Base-by-base conservation (phyloP, 306 rosid genomes). In the Sophora flavescens region DNA sequence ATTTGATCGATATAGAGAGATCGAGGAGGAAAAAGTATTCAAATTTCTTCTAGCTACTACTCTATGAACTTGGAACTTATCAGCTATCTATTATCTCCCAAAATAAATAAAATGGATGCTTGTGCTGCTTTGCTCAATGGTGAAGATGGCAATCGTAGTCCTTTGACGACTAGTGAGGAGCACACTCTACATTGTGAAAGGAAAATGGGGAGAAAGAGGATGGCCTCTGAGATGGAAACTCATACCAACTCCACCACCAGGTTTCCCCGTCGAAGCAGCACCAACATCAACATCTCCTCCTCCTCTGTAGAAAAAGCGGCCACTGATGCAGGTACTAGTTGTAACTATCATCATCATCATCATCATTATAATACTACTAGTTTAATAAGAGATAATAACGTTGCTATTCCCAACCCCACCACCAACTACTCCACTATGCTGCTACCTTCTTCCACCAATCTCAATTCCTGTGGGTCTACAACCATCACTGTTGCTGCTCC, bases 221-320 rank as follows among this genome's bases (percentile, higher is more conserved):
- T 90, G 91, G 99, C 99, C 1, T 92, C 96, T 0, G 99, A 95
- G 77, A 87, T 92, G 86, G 99, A 90, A 62, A 80, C 80, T 36
- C 95, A 90, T 53, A 61, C 75, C 68, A 60, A 53, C 63, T 59
- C 72, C 38, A 16, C 60, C 11, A 81, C 89, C 11, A 82, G 90
- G 79, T 80, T 88, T 81, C 76, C 89, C 64, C 93, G 96, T 17
- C 82, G 93, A 45, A 62, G 16, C 77, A 68, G 3, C 78, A 17
- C 36, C 81, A 60, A 63, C 70, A 68, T 6, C 81, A 60, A 63
- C 70, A 68, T 6, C 35, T 52, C 62, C 10, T 41, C 64, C 8
- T 42, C 77, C 4, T 0, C 42, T 7, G 16, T 59, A 35, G 80
- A 52, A 52, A 78, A 45, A 66, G 84, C 22, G 30, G 39, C 59